Conservation (phyloP, 78 protist species). For the Dictyostelium firmibasis region DNA sequence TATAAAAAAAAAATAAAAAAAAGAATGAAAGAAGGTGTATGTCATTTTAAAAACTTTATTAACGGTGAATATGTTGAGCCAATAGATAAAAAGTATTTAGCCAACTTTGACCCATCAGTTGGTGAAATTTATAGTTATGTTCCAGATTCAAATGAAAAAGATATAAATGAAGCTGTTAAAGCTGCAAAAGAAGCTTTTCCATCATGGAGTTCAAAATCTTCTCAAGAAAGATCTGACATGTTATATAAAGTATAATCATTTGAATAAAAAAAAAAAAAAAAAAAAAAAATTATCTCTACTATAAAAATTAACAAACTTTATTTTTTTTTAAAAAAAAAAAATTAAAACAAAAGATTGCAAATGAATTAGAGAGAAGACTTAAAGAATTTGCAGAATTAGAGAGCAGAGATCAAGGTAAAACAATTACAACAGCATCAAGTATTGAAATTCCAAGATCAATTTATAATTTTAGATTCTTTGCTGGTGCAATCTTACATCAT, state of each 20-base stretch:
- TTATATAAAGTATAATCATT: slow-evolving; percentile 19
- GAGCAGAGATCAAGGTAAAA: slow-evolving; percentile 84
- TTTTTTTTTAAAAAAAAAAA: background rate
- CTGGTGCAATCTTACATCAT: slow-evolving; percentile 73
- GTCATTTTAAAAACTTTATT: slow-evolving; percentile 67
- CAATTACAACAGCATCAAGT: slow-evolving; percentile 72
- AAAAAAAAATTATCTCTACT: too few species aligned
- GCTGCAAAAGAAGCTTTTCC: slow-evolving; percentile 88
- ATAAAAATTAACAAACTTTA: too few species aligned
- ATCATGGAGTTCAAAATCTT: slow-evolving; percentile 78
- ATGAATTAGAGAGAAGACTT: slow-evolving; percentile 75
- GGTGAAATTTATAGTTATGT: slow-evolving; percentile 52
- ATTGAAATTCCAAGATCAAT: slow-evolving; percentile 87
- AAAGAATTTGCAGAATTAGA: slow-evolving; percentile 85
- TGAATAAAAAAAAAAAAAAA: too few species aligned
- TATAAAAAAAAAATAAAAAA: background rate
- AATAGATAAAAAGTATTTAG: slow-evolving; percentile 11
- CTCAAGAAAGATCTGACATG: slow-evolving; percentile 64
- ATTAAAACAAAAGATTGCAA: slow-evolving; percentile 92
- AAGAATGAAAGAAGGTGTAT: background rate
- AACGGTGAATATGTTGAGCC: slow-evolving; percentile 74
- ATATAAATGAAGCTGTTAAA: slow-evolving; percentile 87
- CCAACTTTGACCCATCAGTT: slow-evolving; percentile 57
- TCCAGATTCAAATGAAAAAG: slow-evolving; percentile 63
- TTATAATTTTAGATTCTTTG: slow-evolving; percentile 86